Conservation (phyloP, 306 rosid species). For the Vigna unguiculata region DNA sequence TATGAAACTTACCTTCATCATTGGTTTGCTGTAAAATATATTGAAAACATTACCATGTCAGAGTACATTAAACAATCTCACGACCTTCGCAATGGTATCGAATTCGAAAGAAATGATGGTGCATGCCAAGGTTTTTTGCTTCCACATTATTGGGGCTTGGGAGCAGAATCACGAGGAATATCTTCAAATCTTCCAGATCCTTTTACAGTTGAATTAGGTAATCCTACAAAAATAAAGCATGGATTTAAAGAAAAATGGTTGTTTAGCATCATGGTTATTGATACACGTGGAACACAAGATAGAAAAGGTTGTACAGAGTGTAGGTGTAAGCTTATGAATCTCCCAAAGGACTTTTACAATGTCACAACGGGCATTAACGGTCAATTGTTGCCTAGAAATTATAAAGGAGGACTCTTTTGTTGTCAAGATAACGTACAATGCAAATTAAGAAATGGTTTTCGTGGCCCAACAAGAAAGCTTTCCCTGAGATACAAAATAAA, state of each 20-base stretch:
- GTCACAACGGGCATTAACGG: background rate
- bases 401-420: constrained; percentile 32
- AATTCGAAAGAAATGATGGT: background rate
- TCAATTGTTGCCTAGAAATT: background rate
- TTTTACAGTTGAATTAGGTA: background rate
- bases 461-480: background rate
- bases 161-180: background rate
- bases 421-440: background rate
- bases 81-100: background rate
- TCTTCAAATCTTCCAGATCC: background rate
- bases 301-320: background rate
- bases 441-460: background rate
- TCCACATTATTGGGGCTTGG: background rate
- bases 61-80: background rate
- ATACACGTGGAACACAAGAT: background rate
- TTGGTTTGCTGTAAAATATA: background rate
- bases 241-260: background rate
- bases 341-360: background rate
- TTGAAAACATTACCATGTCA: background rate
- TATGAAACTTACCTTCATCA: constrained; percentile 20
- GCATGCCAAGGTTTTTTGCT: background rate
- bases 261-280: background rate
- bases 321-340: background rate
- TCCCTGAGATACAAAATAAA: constrained; percentile 26
- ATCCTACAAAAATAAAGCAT: background rate